Base-by-base conservation (phyloP, 805 yeast genomes). In the Candida corydali region DNA sequence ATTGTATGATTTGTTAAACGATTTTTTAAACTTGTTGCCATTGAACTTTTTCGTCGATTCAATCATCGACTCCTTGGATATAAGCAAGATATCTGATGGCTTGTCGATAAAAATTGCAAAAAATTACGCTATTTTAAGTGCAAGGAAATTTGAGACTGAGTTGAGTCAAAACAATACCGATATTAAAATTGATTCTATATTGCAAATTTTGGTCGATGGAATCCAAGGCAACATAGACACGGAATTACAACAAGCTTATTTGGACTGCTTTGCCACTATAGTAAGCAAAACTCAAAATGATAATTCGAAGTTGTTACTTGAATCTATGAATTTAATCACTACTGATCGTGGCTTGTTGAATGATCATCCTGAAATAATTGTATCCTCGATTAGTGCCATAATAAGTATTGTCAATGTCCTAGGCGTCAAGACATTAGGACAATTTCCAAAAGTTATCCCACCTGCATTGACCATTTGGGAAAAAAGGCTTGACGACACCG, bases 361-460 rank as follows among this genome's bases (percentile, higher is more conserved):
- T 45, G 55, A 68, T 5, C 66, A 70, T 37, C 75, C 80, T 9
- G 94, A 84, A 46, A 59, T 86, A 6, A 66, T 80, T 20, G 75
- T 93, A 24, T 75, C 96, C 0, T 76, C 96, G 1, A 68, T 87
- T 40, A 76, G 81, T 47, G 79, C 82, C 40, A 75, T 86, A 43
- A 78, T 86, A 39, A 78, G 80, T 46, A 63, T 87, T 38, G 75
- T 86, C 37, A 76, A 80, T 36, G 74, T 79, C 17, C 59, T 89
- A 31, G 98, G 98, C 36, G 89, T 94, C 14, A 85, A 87, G 52
- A 71, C 82, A 44, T 82, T 93, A 53, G 89, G 95, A 5, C 76
- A 72, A 52, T 85, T 88, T 69, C 86, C 97, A 22, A 82, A 80
- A 57, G 80, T 89, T 52, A 76, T 93, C 43, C 86, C 88, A 11